Percentiles rank a stretch among this genome's conserved stretches.
Evolutionary conservation across 306 rosid species (phyloP).

Genomic region (Dalbergia cochinchinensis): DNA sequence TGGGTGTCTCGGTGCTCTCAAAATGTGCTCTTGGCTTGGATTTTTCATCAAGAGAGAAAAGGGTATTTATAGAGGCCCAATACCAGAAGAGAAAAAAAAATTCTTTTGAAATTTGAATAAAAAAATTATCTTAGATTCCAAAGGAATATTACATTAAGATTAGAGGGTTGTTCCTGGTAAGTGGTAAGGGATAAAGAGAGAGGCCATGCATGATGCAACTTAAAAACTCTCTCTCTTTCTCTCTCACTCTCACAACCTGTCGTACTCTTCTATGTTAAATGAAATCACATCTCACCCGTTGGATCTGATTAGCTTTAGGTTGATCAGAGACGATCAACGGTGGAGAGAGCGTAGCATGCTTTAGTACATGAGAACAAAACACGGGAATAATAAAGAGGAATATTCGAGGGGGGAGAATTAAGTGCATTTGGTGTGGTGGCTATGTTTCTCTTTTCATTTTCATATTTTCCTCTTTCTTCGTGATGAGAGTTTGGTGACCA

Average conservation of each 20-base stretch:
- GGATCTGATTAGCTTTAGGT: slow-evolving; percentile 20
- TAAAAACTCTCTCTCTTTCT: too few relatives aligned
- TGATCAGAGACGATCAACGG: slow-evolving; percentile 33
- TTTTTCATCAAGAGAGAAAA: not conserved
- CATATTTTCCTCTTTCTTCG: not conserved
- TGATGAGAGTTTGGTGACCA: not conserved
- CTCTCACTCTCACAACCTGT: not conserved
- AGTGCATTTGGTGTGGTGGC: slow-evolving; percentile 17
- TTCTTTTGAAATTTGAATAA: not conserved
- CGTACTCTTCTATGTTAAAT: not conserved
- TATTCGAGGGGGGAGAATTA: slow-evolving; percentile 55
- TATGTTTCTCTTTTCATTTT: not conserved
- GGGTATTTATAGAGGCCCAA: slow-evolving; percentile 53
- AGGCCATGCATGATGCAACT: not conserved
- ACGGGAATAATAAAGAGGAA: slow-evolving; percentile 65
- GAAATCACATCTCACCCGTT: not conserved
- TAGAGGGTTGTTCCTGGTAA: not conserved
- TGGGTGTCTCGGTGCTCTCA: slow-evolving; percentile 34
- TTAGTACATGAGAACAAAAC: not conserved
- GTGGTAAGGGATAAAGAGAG: not conserved
- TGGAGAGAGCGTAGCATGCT: not conserved
- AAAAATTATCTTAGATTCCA: slow-evolving; percentile 42
- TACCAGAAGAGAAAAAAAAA: not conserved
- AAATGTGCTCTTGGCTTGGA: slow-evolving; percentile 37
- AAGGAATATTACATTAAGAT: slow-evolving; percentile 59